phyloP scores from a whole-genome alignment of 2,329 filamentous ascomycete genomes.

The Fusarium oligoseptatum region DNA sequence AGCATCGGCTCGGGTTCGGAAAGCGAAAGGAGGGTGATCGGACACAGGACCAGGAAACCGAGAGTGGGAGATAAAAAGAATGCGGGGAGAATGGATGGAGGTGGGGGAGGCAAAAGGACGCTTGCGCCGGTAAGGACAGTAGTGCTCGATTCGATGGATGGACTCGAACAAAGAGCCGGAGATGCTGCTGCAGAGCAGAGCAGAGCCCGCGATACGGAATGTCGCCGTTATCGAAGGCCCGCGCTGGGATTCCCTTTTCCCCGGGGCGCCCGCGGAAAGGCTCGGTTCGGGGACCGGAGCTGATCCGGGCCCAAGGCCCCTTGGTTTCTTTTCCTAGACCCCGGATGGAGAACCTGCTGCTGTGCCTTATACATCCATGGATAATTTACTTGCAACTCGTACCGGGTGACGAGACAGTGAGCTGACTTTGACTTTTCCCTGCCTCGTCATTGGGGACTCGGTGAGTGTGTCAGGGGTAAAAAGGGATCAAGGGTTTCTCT shows the following conservation, averaged over 20 bases:
- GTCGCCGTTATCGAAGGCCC: slow-evolving; percentile 19
- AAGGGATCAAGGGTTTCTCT: not conserved
- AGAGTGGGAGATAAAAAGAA: slow-evolving; percentile 4
- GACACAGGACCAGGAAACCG: slow-evolving; percentile 1
- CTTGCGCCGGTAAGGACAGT: not conserved
- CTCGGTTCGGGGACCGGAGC: slow-evolving; percentile 45
- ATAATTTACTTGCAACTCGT: not conserved
- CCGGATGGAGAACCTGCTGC: not conserved
- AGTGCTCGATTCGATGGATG: not conserved
- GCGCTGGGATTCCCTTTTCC: slow-evolving; percentile 23
- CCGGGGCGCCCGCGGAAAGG: slow-evolving; percentile 40
- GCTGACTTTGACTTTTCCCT: slow-evolving; percentile 12
- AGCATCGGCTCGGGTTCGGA: slow-evolving; percentile 25
- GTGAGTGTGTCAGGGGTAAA: not conserved
- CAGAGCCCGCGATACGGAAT: slow-evolving; percentile 1
- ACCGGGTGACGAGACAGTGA: slow-evolving; percentile 4
- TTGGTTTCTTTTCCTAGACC: not conserved
- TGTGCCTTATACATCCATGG: not conserved
- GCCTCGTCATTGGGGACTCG: slow-evolving; percentile 15
- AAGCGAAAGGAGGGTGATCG: not conserved
- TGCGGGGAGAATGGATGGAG: slow-evolving; percentile 27
- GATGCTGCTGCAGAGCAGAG: not conserved
- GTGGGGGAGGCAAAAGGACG: not conserved
- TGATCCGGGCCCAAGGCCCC: slow-evolving; percentile 17
- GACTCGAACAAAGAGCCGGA: not conserved